These are phyloP conservation scores for Verticillium zaregamsianum DNA, from an alignment of 2,329 filamentous ascomycete species.

Conservation along the genomic window DNA sequence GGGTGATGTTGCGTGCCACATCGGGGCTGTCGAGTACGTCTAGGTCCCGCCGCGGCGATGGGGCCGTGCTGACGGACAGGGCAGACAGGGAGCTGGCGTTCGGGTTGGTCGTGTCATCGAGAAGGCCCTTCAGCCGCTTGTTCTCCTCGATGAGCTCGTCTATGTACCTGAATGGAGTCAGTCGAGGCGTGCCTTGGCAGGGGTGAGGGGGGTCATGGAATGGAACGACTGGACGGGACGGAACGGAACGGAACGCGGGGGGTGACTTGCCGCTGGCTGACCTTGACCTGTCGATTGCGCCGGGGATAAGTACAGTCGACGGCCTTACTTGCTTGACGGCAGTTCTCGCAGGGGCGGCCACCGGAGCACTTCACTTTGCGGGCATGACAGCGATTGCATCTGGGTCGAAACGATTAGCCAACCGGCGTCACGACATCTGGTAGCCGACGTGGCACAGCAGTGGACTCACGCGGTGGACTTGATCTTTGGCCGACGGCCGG, in stretches of 20 bases:
- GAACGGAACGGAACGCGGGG: constrained; percentile 13
- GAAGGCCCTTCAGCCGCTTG: constrained; percentile 19
- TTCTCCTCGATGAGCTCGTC: constrained; percentile 30
- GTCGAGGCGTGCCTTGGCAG: not conserved
- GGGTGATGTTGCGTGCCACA: constrained; percentile 11
- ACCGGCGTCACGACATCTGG: no score
- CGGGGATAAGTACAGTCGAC: constrained; percentile 27
- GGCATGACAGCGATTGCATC: constrained; percentile 22
- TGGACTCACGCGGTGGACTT: constrained; percentile 12
- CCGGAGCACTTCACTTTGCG: constrained; percentile 30
- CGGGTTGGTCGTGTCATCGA: not conserved
- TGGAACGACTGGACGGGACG: not conserved
- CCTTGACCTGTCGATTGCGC: constrained; percentile 25
- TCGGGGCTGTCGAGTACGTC: constrained; percentile 4
- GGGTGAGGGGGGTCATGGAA: not conserved
- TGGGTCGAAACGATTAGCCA: constrained; percentile 9
- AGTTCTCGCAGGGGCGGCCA: constrained; percentile 27
- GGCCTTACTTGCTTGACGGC: constrained; percentile 22
- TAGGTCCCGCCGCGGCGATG: not conserved
- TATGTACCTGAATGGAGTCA: constrained; percentile 20
- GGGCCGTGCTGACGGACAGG: not conserved
- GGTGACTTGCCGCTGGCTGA: constrained; percentile 22
- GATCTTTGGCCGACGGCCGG: constrained; percentile 4
- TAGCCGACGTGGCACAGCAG: no score
- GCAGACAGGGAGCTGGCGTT: not conserved